These are phyloP conservation scores for Platanus orientalis DNA, from an alignment of 164 flowering plant species.

Conservation along the genomic window DNA sequence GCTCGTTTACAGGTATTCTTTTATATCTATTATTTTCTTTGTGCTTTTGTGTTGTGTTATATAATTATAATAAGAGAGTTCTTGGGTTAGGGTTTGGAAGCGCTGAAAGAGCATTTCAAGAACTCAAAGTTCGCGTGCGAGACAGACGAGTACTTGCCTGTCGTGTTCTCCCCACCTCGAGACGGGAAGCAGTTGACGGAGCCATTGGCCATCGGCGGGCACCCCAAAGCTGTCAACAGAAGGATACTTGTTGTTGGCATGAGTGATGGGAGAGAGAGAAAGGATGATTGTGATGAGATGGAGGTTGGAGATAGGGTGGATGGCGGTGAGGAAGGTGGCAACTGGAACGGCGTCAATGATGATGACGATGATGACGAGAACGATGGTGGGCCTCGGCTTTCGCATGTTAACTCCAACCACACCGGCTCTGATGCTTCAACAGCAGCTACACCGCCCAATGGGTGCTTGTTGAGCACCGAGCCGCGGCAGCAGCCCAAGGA, in stretches of 20 bases:
- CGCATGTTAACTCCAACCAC: slow-evolving; percentile 8
- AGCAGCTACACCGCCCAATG: too few relatives aligned
- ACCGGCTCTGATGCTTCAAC: too few relatives aligned
- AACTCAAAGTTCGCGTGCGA: slow-evolving; percentile 85
- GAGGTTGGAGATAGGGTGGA: neutral
- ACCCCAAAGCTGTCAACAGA: slow-evolving; percentile 1
- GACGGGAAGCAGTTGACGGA: slow-evolving; percentile 64
- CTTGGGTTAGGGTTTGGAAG: slow-evolving; percentile 69
- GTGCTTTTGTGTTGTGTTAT: too few relatives aligned
- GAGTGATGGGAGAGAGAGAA: too few relatives aligned
- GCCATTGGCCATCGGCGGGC: slow-evolving; percentile 50
- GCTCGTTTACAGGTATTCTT: slow-evolving; percentile 77
- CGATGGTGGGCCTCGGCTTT: neutral
- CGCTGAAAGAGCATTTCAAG: slow-evolving; percentile 86
- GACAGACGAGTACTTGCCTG: slow-evolving; percentile 75
- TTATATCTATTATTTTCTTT: too few relatives aligned
- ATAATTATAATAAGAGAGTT: too few relatives aligned
- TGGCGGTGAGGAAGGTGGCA: neutral
- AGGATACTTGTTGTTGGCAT: too few relatives aligned
- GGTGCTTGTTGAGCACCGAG: too few relatives aligned
- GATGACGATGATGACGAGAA: neutral
- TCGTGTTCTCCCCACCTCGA: slow-evolving; percentile 79
- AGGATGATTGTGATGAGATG: neutral
- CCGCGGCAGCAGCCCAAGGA: too few relatives aligned
- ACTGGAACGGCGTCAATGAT: neutral